Evolutionary conservation across 1,284 basidiomycete genomes (phyloP), one percentile per base, ranked within the genome.

Genomic region (Moesziomyces antarcticus): DNA sequence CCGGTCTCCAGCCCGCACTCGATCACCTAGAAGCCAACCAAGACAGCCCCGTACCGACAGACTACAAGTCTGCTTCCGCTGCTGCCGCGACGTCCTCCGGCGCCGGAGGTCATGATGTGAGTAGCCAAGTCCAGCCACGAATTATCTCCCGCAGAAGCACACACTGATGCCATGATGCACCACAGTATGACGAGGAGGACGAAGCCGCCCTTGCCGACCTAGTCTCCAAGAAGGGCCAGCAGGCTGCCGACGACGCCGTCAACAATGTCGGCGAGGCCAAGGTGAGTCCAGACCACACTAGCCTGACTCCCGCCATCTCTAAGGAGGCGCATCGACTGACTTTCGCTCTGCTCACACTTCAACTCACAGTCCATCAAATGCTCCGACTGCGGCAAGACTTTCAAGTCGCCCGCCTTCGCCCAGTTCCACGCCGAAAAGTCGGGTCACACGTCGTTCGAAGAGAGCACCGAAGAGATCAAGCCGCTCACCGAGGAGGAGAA

Each of bases 401-500:
- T 84, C 87, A 90, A 89, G 82, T 93, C 93, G 71, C 90, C 92
- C 7, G 93, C 92, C 1, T 87, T 96, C 13, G 95, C 95, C 20
- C 92, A 92, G 77, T 97, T 91, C 85, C 95, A 98, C 81, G 95
- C 95, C 3, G 93, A 97, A 85, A 95, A 94, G 86, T 92, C 91
- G 70, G 95, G 95, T 0, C 95, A 98, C 82, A 91, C 77, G 22
- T 72, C 81, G 35, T 97, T 97, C 75, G 94, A 96, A 82, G 95
- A 99, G 84, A 94, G 92, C 5, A 92, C 91, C 0, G 94, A 98
- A 82, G 95, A 97, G 91, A 89, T 95, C 84, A 93, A 92, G 83
- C 95, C 96, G 0, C 85, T 98, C 54, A 98, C 95, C 0, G 94
- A 97, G 84, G 94, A 97, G 80, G 94, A 99, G 85, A 97, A 92